Conservation (phyloP, 2,329 filamentous ascomycete genomes). For the Blastomyces parvus region DNA sequence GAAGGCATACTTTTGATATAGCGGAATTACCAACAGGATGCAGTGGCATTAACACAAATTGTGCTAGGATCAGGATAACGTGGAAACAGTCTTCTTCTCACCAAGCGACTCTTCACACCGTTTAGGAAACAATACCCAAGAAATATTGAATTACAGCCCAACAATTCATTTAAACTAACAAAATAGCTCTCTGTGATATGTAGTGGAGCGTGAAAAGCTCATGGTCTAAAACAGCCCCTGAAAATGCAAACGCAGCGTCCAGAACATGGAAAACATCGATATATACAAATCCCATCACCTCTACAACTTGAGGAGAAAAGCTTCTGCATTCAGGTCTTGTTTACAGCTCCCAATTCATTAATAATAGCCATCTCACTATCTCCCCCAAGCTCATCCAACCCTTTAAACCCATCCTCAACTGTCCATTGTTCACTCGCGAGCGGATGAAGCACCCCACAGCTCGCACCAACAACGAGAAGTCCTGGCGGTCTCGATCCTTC, state of each 20-base stretch:
- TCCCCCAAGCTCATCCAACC: slow-evolving; percentile 47
- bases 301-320: neutral
- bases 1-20: too few relatives aligned
- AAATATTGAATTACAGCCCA: neutral
- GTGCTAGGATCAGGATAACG: too few relatives aligned
- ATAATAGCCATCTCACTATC: slow-evolving; percentile 18
- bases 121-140: too few relatives aligned
- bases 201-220: neutral
- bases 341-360: slow-evolving; percentile 8
- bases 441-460: slow-evolving; percentile 67
- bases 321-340: neutral
- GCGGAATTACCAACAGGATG: too few relatives aligned
- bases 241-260: neutral
- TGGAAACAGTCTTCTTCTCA: too few relatives aligned
- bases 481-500: slow-evolving; percentile 86
- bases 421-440: slow-evolving; percentile 59
- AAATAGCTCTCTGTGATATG: neutral
- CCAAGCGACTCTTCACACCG: too few relatives aligned
- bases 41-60: too few relatives aligned
- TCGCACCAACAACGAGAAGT: slow-evolving; percentile 70
- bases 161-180: neutral
- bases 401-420: slow-evolving; percentile 78
- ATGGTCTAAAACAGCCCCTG: too few relatives aligned
- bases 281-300: neutral
- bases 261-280: neutral